phyloP scores from a whole-genome alignment of 2,329 filamentous ascomycete species.

The Pseudogymnoascus sp. region DNA sequence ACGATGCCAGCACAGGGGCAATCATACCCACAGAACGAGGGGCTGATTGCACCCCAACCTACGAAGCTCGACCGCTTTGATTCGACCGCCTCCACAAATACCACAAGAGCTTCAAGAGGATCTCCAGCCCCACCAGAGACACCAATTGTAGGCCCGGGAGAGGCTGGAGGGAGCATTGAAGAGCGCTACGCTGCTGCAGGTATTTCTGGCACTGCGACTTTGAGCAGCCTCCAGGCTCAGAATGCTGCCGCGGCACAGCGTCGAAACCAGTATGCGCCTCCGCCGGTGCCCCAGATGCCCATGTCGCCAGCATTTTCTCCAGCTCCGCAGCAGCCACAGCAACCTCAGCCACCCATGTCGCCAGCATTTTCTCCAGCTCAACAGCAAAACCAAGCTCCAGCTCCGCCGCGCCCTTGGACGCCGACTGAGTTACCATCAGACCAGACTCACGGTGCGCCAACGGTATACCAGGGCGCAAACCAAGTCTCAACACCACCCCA shows the following conservation, averaged over 20 bases:
- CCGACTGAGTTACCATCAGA: constrained; percentile 85
- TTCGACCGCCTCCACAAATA: constrained; percentile 88
- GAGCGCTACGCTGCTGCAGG: constrained; percentile 85
- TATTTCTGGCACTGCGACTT: constrained; percentile 76
- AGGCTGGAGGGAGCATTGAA: constrained; percentile 74
- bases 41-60: constrained; percentile 24
- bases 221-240: constrained; percentile 65
- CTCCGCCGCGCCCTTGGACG: constrained; percentile 70
- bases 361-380: constrained; percentile 24
- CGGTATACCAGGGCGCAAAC: constrained; percentile 80
- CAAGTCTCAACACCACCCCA: constrained; percentile 48
- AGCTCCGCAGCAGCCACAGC: constrained; percentile 29
- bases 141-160: constrained; percentile 66
- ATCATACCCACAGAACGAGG: constrained; percentile 43
- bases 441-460: constrained; percentile 81
- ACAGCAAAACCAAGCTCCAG: constrained; percentile 31
- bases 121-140: constrained; percentile 95
- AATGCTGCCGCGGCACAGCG: constrained; percentile 78
- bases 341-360: constrained; percentile 29
- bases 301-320: constrained; percentile 25
- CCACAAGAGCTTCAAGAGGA: constrained; percentile 82
- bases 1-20: constrained; percentile 20
- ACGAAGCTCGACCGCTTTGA: constrained; percentile 53
- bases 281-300: constrained; percentile 34
- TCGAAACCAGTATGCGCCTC: constrained; percentile 65